phyloP scores from a whole-genome alignment of 306 rosid species.

The barrel medic (Medicago truncatula) region MtrunA17r5.0-ANR NC_053046.1:43209501-43210000 shows the following conservation, averaged over 20 bases:
- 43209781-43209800: too few species aligned
- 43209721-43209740: neutral
- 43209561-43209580: neutral
- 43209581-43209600: constrained; percentile 19
- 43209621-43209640: neutral
- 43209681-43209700: too few species aligned
- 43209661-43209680: too few species aligned
- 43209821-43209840: neutral
- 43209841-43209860: neutral
- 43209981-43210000: too few species aligned
- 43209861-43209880: too few species aligned
- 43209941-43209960: too few species aligned
- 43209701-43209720: neutral
- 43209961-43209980: too few species aligned
- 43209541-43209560: neutral
- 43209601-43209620: neutral
- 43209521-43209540: constrained; percentile 7
- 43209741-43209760: neutral
- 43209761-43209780: neutral
- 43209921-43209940: too few species aligned
- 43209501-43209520: constrained; percentile 34
- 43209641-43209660: too few species aligned
- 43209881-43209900: too few species aligned
- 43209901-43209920: too few species aligned
- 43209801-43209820: neutral